Base-by-base conservation (phyloP, 2,329 filamentous ascomycete species). In the Aspergillus pseudotamarii region DNA sequence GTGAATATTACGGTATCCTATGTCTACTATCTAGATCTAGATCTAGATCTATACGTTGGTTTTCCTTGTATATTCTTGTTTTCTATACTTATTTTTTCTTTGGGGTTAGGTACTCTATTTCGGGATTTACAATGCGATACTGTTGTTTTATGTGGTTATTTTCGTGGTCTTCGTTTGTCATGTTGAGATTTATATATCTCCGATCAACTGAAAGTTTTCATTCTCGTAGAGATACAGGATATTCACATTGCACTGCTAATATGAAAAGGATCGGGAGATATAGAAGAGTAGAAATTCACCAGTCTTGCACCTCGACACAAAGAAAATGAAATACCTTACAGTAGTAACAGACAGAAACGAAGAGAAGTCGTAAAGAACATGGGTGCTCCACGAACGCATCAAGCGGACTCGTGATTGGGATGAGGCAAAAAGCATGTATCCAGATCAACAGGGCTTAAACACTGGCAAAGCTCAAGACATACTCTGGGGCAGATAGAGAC, bases 211-310 rank as follows among this genome's bases (percentile, higher is more conserved):
- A 16, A 23, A n/a, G 30, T 23, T 23, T 55, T 38, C 51, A 55
- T 55, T 55, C 51, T 55, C 14, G 51, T 55, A 55, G 34, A 55
- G 51, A 55, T 55, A 55, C 71, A 77, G 45, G 71, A 72, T 38
- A 73, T 76, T 65, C 73, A 75, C 32, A 55, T 28, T 12, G 51
- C 30, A 30, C 21, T 55, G n/a, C 12, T 38, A 14, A 38, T 34
- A 38, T 23, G 51, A 21, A 28, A 38, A 38, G 30, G 23, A 55
- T 16, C 51, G 32, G 30, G 14, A 55, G 9, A 16, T 36, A 36
- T 32, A 54, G 21, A 16, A 36, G 5, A 36, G 14, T 23, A 36
- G 30, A 36, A 55, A 38, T 26, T 36, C 51, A 55, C 51, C 32
- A 55, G 32, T 26, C 21, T 55, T 55, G 32, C 51, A 38, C 51